These are phyloP conservation scores for Malus hybrid DNA, from an alignment of 331 rosid genomes.

Conservation along the genomic window DNA sequence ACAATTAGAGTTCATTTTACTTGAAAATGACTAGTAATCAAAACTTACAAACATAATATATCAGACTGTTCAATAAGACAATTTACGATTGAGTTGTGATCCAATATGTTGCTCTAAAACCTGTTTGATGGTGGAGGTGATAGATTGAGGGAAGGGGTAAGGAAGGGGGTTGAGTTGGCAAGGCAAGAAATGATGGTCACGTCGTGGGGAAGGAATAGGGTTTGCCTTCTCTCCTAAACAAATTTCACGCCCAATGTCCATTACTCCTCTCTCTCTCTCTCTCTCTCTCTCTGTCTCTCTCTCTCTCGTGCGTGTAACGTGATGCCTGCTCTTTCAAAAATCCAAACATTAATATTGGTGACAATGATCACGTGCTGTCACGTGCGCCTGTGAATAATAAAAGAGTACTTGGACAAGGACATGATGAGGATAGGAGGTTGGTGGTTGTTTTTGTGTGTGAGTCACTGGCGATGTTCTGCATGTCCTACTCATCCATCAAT, in stretches of 20 bases:
- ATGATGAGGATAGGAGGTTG: background rate
- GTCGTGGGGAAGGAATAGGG: slow-evolving; percentile 6
- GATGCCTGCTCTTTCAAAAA: background rate
- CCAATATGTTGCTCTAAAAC: too few species aligned
- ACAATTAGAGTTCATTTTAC: too few species aligned
- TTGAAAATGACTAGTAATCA: too few species aligned
- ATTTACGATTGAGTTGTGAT: background rate
- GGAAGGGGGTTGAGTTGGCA: too few species aligned
- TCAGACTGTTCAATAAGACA: background rate
- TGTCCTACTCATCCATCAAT: background rate
- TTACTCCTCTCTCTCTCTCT: background rate
- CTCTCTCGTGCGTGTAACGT: slow-evolving; percentile 8
- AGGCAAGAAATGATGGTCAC: slow-evolving; percentile 9
- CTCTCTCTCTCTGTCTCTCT: too few species aligned
- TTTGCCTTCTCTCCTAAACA: too few species aligned
- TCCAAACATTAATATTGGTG: background rate
- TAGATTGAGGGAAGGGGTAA: too few species aligned
- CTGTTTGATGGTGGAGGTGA: background rate
- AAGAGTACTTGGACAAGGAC: background rate
- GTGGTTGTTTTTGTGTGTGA: background rate
- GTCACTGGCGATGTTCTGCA: background rate
- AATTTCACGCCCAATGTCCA: background rate
- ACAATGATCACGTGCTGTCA: slow-evolving; percentile 7
- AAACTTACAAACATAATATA: background rate
- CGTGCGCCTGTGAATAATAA: background rate